A percentile compares a stretch with the other conserved stretches of the same genome.
Evolutionary conservation across 2,329 filamentous ascomycete species (phyloP).

Genomic region (Fusarium sp.): DNA sequence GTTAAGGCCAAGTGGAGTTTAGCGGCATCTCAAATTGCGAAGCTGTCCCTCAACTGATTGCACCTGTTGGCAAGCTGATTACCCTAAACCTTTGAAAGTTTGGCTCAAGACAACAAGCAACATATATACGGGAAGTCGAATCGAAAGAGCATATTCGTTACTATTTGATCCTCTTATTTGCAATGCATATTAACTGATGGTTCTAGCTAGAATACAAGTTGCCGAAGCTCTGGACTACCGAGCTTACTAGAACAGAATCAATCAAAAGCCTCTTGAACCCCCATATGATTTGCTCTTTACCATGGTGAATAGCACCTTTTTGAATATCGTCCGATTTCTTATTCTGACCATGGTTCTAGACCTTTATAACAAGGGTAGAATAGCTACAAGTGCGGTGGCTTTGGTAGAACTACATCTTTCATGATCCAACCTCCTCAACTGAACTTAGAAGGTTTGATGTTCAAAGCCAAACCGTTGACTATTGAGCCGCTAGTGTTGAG

Average conservation of each 20-base stretch:
- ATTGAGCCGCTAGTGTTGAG: neutral
- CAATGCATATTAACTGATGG: neutral
- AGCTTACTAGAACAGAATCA: neutral
- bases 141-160: neutral
- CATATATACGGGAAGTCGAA: neutral
- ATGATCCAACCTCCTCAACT: neutral
- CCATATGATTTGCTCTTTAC: neutral
- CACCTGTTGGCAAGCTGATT: neutral
- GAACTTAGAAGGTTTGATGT: neutral
- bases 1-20: constrained; percentile 27
- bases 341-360: neutral
- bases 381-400: neutral
- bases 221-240: neutral
- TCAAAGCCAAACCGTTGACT: neutral
- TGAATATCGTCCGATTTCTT: neutral
- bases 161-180: too few relatives aligned
- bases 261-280: neutral
- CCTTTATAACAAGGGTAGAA: neutral
- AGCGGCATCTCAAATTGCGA: neutral
- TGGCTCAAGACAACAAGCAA: neutral
- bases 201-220: neutral
- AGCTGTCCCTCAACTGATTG: neutral
- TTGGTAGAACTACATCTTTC: neutral
- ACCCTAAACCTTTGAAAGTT: constrained; percentile 4
- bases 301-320: neutral